Evolutionary conservation across 306 rosid species (phyloP).

Genomic region (Quercus aquifolioides): DNA sequence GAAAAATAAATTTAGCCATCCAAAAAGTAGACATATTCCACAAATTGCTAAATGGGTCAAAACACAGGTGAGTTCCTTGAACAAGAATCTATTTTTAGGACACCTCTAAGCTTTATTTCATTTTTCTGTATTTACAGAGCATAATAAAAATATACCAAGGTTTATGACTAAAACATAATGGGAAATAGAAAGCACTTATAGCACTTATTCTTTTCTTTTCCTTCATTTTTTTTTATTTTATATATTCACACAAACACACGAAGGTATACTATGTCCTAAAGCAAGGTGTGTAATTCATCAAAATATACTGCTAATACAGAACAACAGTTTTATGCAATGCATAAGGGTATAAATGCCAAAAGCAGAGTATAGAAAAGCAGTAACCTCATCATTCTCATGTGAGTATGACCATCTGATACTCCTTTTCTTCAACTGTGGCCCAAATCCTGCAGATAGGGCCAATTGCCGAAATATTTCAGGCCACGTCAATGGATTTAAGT

Average conservation of each 20-base stretch:
- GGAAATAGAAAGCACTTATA: too few relatives aligned
- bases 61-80: too few relatives aligned
- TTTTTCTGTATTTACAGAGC: too few relatives aligned
- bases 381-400: conserved; percentile 82
- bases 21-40: background rate
- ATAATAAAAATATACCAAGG: too few relatives aligned
- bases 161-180: too few relatives aligned
- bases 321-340: background rate
- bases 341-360: background rate
- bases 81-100: too few relatives aligned
- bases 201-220: too few relatives aligned
- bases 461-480: conserved; percentile 91
- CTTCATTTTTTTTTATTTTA: too few relatives aligned
- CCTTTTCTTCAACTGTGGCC: conserved; percentile 86
- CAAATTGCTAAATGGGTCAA: background rate
- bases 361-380: conserved; percentile 8
- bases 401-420: conserved; percentile 57
- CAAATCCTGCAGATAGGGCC: conserved; percentile 91
- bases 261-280: too few relatives aligned
- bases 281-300: too few relatives aligned
- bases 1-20: background rate
- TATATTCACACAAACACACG: too few relatives aligned
- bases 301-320: background rate
- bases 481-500: conserved; percentile 91
- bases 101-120: too few relatives aligned